Conservation (phyloP, 2,329 filamentous ascomycete genomes). For the Pyrenophora tritici-repentis region DNA sequence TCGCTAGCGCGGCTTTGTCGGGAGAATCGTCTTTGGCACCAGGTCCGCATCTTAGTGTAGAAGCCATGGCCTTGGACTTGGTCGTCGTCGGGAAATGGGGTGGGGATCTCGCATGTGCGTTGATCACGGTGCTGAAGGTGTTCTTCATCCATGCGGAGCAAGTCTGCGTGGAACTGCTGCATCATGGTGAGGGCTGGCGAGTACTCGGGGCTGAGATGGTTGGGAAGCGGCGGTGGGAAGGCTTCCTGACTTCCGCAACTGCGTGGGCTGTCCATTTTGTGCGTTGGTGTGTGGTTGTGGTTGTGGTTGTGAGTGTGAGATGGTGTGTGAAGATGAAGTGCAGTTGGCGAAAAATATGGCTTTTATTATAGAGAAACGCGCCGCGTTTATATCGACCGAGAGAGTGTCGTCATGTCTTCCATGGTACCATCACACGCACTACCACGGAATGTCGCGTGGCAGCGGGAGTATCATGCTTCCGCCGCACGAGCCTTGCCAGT, state of each 20-base stretch:
- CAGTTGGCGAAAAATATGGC: not conserved
- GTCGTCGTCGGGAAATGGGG: constrained; percentile 6
- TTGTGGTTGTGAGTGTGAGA: too few species aligned
- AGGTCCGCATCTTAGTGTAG: constrained; percentile 5
- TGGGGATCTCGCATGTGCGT: not conserved
- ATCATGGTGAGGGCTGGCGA: constrained; percentile 9
- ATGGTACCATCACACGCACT: constrained; percentile 5
- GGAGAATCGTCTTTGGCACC: constrained; percentile 7
- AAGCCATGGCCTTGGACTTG: not conserved
- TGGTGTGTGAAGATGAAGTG: not conserved
- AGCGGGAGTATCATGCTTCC: constrained; percentile 2
- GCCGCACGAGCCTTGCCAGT: constrained; percentile 10
- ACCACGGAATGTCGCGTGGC: constrained; percentile 7
- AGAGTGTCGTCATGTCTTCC: constrained; percentile 8
- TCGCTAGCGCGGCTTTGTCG: constrained; percentile 7
- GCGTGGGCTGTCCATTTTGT: constrained; percentile 1
- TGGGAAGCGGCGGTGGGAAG: constrained; percentile 7
- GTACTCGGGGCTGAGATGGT: constrained; percentile 8
- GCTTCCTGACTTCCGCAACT: constrained; percentile 8
- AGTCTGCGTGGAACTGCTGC: constrained; percentile 11
- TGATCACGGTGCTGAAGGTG: constrained; percentile 8
- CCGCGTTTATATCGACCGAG: constrained; percentile 7
- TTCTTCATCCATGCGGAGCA: constrained; percentile 13
- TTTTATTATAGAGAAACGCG: not conserved
- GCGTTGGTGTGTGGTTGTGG: not conserved